Base-by-base conservation (phyloP, 1,139 yeast species). In the Protomyces pachydermus region DNA sequence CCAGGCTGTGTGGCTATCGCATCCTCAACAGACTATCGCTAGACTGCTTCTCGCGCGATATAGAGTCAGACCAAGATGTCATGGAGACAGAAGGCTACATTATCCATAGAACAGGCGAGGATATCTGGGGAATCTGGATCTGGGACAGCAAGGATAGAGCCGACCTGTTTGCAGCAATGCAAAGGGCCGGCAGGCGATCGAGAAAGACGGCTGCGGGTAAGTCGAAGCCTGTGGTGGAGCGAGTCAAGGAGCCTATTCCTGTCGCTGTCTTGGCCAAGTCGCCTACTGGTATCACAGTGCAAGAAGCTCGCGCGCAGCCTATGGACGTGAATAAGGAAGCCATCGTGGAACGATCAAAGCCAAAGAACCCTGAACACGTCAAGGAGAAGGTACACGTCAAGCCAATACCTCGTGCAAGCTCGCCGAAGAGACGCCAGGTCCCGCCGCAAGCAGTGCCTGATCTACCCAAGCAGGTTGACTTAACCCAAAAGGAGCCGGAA, bases 21-120 rank as follows among this genome's bases (percentile, higher is more conserved):
- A 58, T 58, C 18, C 35, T 58, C 45, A 58, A 58, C 38, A 23
- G 62, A 28, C 45, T 58, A 42, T 37, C 52, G 32, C 62, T 58
- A 12, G 62, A 58, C 28, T 58, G 56, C 32, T 58, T 58, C 62
- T 38, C 62, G 38, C 54, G 54, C 34, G 34, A 28, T 12, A 32
- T 58, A 23, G 18, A 38, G 16, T 34, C 54, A 9, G 56, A 39
- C 20, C 52, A 51, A 16, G 62, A 58, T 23, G 56, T 58, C 25
- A 58, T 58, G 62, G 62, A 58, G n/a, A 58, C 62, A 14, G 62
- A 58, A 20, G 62, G 62, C 8, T 58, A 58, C 35, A 55, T 58
- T 34, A 58, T 58, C 35, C 62, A 58, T 32, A 28, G 54, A 16
- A 28, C 52, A 10, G 62, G 46, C n/a, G 56, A 58, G 8, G 62